A percentile compares a stretch with the other conserved stretches of the same genome.
phyloP scores from a whole-genome alignment of 1,284 basidiomycete genomes.

The Ceratobasidium sp. region DNA sequence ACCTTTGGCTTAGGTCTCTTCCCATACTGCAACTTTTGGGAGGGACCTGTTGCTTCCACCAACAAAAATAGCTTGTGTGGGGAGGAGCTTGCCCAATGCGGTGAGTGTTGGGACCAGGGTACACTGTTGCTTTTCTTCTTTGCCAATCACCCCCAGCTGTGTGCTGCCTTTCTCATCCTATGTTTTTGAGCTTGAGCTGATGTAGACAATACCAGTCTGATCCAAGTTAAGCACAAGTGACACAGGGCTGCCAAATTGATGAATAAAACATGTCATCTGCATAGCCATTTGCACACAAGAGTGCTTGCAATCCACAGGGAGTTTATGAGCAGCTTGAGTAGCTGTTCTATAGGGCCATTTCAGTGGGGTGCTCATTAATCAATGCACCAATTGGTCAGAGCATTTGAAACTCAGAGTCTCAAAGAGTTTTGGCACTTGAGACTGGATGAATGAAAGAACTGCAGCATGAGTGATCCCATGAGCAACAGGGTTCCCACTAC shows the following conservation, averaged over 20 bases:
- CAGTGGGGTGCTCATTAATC: background rate
- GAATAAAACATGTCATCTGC: slow-evolving; percentile 11
- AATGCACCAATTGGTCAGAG: slow-evolving; percentile 1
- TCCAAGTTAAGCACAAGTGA: slow-evolving; percentile 5
- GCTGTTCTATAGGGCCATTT: slow-evolving; percentile 20
- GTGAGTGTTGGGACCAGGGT: slow-evolving; percentile 11
- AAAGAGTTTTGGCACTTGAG: slow-evolving; percentile 7
- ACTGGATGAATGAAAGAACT: background rate
- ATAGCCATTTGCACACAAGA: slow-evolving; percentile 11
- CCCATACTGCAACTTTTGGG: background rate
- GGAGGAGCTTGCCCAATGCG: background rate
- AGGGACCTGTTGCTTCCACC: background rate
- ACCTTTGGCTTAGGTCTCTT: background rate
- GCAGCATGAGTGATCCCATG: background rate
- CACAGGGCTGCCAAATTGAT: background rate
- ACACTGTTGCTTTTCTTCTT: slow-evolving; percentile 18
- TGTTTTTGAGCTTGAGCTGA: background rate
- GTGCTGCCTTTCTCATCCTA: background rate
- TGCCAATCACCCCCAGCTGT: background rate
- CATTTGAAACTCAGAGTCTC: background rate
- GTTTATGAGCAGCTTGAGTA: slow-evolving; percentile 33
- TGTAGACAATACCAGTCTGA: slow-evolving; percentile 2
- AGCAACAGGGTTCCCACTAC: background rate
- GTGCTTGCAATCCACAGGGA: slow-evolving; percentile 12
- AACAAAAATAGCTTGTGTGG: slow-evolving; percentile 7